These are phyloP conservation scores for Tricholoma bakamatsutake DNA, from an alignment of 768 basidiomycete genomes.

Conservation along the genomic window DNA sequence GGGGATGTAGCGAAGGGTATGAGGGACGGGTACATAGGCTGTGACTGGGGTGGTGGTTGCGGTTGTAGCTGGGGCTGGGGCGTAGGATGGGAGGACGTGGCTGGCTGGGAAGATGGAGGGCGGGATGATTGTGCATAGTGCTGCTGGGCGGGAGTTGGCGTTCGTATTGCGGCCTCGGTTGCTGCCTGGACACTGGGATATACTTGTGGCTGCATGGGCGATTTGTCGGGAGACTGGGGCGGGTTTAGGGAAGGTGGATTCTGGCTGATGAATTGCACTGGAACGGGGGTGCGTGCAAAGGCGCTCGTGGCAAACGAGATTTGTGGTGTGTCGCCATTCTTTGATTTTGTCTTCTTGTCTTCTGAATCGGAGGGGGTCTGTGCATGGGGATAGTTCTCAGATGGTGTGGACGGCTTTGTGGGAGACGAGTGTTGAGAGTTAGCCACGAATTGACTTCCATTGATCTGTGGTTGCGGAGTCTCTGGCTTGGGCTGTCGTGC, in stretches of 20 bases:
- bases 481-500: slow-evolving; percentile 21
- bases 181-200: slow-evolving; percentile 31
- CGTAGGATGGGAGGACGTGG: slow-evolving; percentile 1
- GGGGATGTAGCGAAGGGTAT: slow-evolving; percentile 9
- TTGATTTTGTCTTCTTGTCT: slow-evolving; percentile 22
- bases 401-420: slow-evolving; percentile 24
- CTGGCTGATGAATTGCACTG: slow-evolving; percentile 28
- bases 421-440: slow-evolving; percentile 18
- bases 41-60: slow-evolving; percentile 10
- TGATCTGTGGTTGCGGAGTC: slow-evolving; percentile 16
- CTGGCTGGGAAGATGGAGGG: slow-evolving; percentile 18
- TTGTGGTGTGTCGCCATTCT: slow-evolving; percentile 21
- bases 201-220: slow-evolving; percentile 32
- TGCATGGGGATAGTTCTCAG: slow-evolving; percentile 23
- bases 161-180: slow-evolving; percentile 27
- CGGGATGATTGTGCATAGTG: slow-evolving; percentile 15
- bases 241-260: slow-evolving; percentile 21
- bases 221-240: slow-evolving; percentile 17
- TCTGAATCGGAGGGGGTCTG: slow-evolving; percentile 26
- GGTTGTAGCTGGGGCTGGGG: background rate
- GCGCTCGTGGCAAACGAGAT: slow-evolving; percentile 20
- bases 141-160: slow-evolving; percentile 30
- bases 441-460: slow-evolving; percentile 12
- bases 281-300: slow-evolving; percentile 22
- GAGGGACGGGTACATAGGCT: slow-evolving; percentile 11